phyloP scores from a whole-genome alignment of 2,329 filamentous ascomycete species.

The Curvularia sp. region DNA sequence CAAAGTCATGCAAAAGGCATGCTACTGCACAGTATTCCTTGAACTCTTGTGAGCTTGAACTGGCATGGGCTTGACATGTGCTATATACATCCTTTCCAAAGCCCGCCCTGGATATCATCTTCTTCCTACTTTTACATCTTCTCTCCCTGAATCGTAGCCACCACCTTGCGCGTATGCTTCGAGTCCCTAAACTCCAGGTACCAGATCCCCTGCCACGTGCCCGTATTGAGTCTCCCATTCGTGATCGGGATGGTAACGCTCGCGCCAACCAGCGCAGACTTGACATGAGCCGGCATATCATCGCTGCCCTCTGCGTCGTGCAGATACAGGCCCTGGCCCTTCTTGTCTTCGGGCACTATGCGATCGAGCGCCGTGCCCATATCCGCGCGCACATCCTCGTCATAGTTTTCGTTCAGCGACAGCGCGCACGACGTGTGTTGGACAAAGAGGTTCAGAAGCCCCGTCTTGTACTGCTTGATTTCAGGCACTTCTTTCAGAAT shows the following conservation, averaged over 20 bases:
- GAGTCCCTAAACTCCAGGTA: conserved; percentile 85
- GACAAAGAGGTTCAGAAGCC: conserved; percentile 79
- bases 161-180: conserved; percentile 79
- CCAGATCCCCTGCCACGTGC: conserved; percentile 90
- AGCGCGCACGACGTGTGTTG: conserved; percentile 95
- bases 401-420: conserved; percentile 91
- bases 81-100: background rate
- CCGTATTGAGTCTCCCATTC: conserved; percentile 76
- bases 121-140: conserved; percentile 53
- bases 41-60: background rate
- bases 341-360: conserved; percentile 80
- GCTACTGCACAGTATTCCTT: background rate
- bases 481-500: conserved; percentile 77
- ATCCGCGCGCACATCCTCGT: conserved; percentile 83
- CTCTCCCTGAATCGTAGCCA: conserved; percentile 95
- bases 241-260: conserved; percentile 91
- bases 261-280: conserved; percentile 85
- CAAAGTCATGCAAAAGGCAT: conserved; percentile 7
- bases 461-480: conserved; percentile 79
- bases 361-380: conserved; percentile 94
- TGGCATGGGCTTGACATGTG: background rate
- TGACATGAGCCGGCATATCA: conserved; percentile 97
- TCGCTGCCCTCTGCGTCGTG: conserved; percentile 87
- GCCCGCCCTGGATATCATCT: background rate
- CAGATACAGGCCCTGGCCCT: conserved; percentile 68